These are phyloP conservation scores for Inga leiocalycina DNA, from an alignment of 306 rosid species.

Conservation along the genomic window DNA sequence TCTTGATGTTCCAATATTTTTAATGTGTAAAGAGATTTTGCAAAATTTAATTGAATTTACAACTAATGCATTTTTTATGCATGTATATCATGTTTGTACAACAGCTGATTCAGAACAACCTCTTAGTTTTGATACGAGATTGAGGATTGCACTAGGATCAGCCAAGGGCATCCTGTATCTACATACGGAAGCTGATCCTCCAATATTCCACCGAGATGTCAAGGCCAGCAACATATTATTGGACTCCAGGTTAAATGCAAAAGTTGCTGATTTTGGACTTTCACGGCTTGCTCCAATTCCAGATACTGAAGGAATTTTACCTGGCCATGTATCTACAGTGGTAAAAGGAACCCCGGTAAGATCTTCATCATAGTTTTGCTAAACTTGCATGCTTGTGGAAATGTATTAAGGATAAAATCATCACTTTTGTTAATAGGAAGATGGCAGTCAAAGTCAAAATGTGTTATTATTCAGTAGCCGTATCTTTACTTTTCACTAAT, in stretches of 20 bases:
- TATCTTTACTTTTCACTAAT: background rate
- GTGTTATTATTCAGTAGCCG: background rate
- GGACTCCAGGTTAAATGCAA: constrained; percentile 68
- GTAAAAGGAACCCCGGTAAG: constrained; percentile 98
- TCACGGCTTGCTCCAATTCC: constrained; percentile 96
- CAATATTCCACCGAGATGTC: constrained; percentile 93
- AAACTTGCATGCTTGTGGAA: background rate
- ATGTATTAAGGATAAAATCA: background rate
- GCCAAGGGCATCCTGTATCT: constrained; percentile 91
- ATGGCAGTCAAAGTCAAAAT: too few species aligned
- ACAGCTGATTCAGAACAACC: constrained; percentile 65
- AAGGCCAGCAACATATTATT: constrained; percentile 93
- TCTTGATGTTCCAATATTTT: constrained; percentile 1
- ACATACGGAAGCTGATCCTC: constrained; percentile 97
- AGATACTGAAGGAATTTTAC: constrained; percentile 69
- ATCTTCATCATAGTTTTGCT: constrained; percentile 10
- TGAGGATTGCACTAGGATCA: constrained; percentile 77
- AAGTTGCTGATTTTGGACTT: constrained; percentile 99
- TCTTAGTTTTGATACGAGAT: constrained; percentile 66
- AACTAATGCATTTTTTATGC: background rate
- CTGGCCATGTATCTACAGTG: constrained; percentile 86
- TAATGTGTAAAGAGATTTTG: background rate
- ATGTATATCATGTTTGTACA: constrained; percentile 29
- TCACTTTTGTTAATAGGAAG: too few species aligned
- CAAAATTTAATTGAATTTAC: background rate